Evolutionary conservation across 257 asterid genomes (phyloP).

Genomic region (Voacanga thouarsii): DNA sequence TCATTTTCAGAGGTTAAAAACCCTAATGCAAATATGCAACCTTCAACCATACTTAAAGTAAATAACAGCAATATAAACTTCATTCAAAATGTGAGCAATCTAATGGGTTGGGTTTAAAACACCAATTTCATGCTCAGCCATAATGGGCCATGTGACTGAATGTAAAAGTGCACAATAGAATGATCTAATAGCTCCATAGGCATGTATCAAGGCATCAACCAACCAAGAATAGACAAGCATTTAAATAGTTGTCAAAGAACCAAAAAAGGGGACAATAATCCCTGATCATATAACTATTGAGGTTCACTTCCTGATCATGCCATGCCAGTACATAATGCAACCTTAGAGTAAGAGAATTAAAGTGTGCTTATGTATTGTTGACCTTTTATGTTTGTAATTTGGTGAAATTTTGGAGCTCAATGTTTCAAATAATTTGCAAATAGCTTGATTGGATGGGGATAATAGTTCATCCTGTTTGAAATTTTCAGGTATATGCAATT

Average conservation of each 20-base stretch:
- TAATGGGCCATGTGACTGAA: not conserved
- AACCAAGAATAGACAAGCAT: not conserved
- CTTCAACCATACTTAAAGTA: not conserved
- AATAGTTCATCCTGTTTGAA: not conserved
- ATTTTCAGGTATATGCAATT: not conserved
- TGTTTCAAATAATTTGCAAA: not conserved
- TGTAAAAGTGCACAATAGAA: not conserved
- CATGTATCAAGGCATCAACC: not conserved
- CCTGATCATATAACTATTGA: not conserved
- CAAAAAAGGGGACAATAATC: no score
- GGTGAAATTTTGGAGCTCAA: no score
- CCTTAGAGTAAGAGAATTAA: not conserved
- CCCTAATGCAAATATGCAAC: not conserved
- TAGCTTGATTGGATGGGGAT: not conserved
- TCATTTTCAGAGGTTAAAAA: not conserved
- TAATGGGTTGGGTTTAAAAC: not conserved
- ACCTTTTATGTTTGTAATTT: not conserved
- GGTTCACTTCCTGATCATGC: not conserved
- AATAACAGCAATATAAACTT: constrained; percentile 1
- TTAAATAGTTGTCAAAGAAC: not conserved
- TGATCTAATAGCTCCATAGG: not conserved
- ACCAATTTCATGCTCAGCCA: not conserved
- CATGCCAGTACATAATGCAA: not conserved
- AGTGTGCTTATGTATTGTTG: not conserved
- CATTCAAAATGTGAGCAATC: not conserved